These are phyloP conservation scores for Pythium brachiatum DNA, from an alignment of 352 stramenopile genomes.

Conservation along the genomic window DNA sequence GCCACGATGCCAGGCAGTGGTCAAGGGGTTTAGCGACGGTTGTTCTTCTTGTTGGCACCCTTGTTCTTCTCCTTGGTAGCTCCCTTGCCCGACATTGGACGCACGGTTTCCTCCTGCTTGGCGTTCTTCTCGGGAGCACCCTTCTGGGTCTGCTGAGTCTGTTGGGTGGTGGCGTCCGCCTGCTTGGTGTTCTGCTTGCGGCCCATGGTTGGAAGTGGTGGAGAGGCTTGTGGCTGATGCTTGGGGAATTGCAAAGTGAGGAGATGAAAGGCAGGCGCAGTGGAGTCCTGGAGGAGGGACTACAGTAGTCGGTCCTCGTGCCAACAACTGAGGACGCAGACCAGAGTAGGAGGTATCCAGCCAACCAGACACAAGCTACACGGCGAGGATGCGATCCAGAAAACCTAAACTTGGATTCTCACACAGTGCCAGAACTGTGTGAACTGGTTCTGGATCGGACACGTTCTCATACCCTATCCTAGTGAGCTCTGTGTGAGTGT, in stretches of 20 bases:
- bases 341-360: no score
- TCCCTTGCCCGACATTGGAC: slow-evolving; percentile 19
- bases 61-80: slow-evolving; percentile 24
- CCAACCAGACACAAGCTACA: no score
- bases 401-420: no score
- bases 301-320: no score
- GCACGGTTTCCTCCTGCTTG: slow-evolving; percentile 18
- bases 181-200: slow-evolving; percentile 23
- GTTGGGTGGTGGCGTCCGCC: not conserved
- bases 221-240: not conserved
- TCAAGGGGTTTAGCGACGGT: slow-evolving; percentile 19
- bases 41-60: slow-evolving; percentile 24
- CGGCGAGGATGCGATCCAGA: no score
- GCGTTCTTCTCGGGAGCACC: slow-evolving; percentile 19
- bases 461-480: no score
- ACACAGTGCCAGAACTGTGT: no score
- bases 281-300: no score
- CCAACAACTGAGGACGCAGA: no score
- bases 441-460: no score
- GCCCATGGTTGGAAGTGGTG: slow-evolving; percentile 10
- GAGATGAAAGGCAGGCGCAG: not conserved
- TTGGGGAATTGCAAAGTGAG: not conserved
- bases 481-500: no score
- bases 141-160: slow-evolving; percentile 18
- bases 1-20: no score